Evolutionary conservation across 2,329 filamentous ascomycete species (phyloP).

Genomic region (Aspergillus sp.): DNA sequence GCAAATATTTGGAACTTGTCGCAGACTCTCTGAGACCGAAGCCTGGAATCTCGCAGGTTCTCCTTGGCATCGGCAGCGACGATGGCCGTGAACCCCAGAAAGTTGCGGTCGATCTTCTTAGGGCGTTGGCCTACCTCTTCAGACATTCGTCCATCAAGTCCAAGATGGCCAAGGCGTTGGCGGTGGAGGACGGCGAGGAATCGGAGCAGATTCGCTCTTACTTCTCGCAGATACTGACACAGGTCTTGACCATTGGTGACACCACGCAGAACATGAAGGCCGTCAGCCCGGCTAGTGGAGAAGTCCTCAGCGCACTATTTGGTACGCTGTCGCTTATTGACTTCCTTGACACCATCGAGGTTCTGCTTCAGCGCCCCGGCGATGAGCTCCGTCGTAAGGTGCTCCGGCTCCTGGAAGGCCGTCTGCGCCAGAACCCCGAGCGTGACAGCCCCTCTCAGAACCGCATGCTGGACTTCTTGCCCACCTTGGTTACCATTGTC

Average conservation of each 20-base stretch:
- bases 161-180: conserved; percentile 38
- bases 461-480: conserved; percentile 74
- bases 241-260: conserved; percentile 65
- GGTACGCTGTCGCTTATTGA: conserved; percentile 81
- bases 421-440: conserved; percentile 71
- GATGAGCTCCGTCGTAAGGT: conserved; percentile 76
- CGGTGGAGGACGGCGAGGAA: conserved; percentile 50
- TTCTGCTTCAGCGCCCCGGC: conserved; percentile 72
- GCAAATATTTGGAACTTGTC: conserved; percentile 73
- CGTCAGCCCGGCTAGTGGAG: conserved; percentile 52
- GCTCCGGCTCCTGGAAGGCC: conserved; percentile 74
- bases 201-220: conserved; percentile 64
- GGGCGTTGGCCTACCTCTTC: conserved; percentile 38
- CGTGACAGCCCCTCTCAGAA: conserved; percentile 66
- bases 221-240: conserved; percentile 68
- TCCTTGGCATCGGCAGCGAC: conserved; percentile 61
- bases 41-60: conserved; percentile 67
- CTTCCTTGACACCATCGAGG: conserved; percentile 84
- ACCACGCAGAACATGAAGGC: conserved; percentile 35
- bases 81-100: conserved; percentile 48
- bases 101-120: conserved; percentile 43
- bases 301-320: conserved; percentile 75
- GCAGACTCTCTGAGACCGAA: conserved; percentile 74
- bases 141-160: conserved; percentile 43
- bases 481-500: conserved; percentile 74